These are phyloP conservation scores for Phytomonas francai DNA, from an alignment of 208 protist genomes.

Conservation along the genomic window DNA sequence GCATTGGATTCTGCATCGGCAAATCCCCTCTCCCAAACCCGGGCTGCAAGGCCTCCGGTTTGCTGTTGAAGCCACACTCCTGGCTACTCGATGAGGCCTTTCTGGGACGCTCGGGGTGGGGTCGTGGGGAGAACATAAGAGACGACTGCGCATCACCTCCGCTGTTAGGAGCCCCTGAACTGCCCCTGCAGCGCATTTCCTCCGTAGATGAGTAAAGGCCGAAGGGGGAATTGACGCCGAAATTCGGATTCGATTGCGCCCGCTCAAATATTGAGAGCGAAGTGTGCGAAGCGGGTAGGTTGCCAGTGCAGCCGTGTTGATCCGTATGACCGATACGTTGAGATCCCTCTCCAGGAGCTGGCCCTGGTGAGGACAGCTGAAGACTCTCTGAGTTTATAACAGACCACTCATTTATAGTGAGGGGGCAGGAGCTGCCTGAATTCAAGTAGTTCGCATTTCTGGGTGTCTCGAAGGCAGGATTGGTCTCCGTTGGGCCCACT, in stretches of 20 bases:
- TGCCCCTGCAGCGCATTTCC: not conserved
- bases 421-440: too few species aligned
- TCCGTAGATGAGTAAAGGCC: not conserved
- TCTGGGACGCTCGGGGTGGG: too few species aligned
- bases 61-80: not conserved
- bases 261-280: not conserved
- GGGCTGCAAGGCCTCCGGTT: too few species aligned
- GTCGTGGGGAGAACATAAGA: too few species aligned
- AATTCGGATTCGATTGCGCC: not conserved
- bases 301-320: not conserved
- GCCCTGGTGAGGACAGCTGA: too few species aligned
- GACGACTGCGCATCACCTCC: too few species aligned
- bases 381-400: not conserved
- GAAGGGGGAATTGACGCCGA: not conserved
- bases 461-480: not conserved
- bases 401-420: not conserved
- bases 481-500: not conserved
- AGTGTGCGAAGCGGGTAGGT: not conserved
- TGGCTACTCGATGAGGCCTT: not conserved
- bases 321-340: not conserved
- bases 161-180: not conserved
- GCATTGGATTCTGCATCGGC: not conserved
- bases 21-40: not conserved
- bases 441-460: not conserved
- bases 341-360: not conserved